Conservation (phyloP, 345 rosid genomes). For the Sapria himalayana region DNA sequence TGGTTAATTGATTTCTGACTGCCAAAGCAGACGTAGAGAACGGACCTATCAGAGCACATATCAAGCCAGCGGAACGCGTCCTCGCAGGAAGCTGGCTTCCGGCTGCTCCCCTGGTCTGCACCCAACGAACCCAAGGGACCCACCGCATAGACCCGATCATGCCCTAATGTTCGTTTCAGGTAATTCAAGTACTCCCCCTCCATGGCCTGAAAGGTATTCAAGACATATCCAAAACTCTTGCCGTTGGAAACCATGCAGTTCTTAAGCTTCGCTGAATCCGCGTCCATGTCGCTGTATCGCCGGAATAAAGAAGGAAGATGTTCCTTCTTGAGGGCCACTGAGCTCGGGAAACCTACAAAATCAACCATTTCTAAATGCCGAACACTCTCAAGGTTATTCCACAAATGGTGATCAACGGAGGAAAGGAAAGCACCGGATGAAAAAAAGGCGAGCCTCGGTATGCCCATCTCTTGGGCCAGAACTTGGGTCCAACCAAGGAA, state of each 20-base stretch:
- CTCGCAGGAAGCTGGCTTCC: not conserved
- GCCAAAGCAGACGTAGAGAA: constrained; percentile 46
- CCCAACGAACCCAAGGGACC: constrained; percentile 37
- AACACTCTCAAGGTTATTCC: constrained; percentile 9
- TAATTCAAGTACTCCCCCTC: constrained; percentile 22
- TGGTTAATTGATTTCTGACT: constrained; percentile 25
- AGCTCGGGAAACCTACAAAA: constrained; percentile 25
- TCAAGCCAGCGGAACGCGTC: constrained; percentile 29
- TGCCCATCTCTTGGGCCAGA: constrained; percentile 17
- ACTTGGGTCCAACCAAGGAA: constrained; percentile 56
- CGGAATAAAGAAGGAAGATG: constrained; percentile 30
- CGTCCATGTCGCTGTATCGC: constrained; percentile 9
- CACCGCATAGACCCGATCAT: constrained; percentile 25
- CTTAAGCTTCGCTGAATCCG: constrained; percentile 17
- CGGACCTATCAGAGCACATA: constrained; percentile 26
- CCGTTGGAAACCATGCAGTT: constrained; percentile 14
- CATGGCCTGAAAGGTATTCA: constrained; percentile 23
- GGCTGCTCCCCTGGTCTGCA: constrained; percentile 1
- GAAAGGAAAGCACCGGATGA: constrained; percentile 17
- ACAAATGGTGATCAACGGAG: constrained; percentile 12
- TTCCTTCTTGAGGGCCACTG: constrained; percentile 22
- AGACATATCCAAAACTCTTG: constrained; percentile 23
- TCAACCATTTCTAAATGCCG: constrained; percentile 10
- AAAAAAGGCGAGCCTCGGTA: constrained; percentile 34
- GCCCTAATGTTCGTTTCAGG: constrained; percentile 19